Base-by-base conservation (phyloP, 164 flowering plant species). In the Aristolochia californica region DNA sequence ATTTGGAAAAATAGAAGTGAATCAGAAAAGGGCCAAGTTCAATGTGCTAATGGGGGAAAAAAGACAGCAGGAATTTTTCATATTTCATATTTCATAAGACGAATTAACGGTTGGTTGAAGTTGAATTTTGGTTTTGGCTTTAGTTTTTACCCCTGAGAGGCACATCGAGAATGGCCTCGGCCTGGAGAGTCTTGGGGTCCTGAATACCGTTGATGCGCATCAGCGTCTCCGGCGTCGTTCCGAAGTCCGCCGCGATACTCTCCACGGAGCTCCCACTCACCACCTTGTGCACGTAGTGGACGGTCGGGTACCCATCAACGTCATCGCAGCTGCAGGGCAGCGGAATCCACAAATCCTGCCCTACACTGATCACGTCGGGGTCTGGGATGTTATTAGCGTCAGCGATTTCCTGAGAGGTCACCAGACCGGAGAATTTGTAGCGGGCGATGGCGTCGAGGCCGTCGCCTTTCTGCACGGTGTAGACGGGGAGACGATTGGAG, bases 281-380 rank as follows among this genome's bases (percentile, higher is more conserved):
- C 62, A 83, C 96, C 67, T 77, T 62, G 65, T 82, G 79, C 14
- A 76, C 90, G 67, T 88, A 83, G 47, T 88, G 96, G 5, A 79
- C 80, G 40, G 78, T 84, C 43, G 45, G 43, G 22, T 20, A 10
- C 2, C 79, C 83, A 12, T 71, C 66, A 68, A 83, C 88, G 0
- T 66, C 65, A 44, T 88, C 91, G 65, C 96, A 88, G 78, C 90
- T 83, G 56, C 96, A 85, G 0, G 96, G 96, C 50, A 88, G 69
- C 25, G 96, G 96, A 38, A 88, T 85, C 76, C 68, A 47, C 60
- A 88, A 69, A 65, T 56, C 7, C 67, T 75, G 83, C 45, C 82
- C 84, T 5, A 63, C 30, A 1, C 1, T 0, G 22, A 88, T 88
- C 53, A 12, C 0, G 57, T 66, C 17, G 7, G 65, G 48, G 53